Base-by-base conservation (phyloP, 2,329 filamentous ascomycete species). In the Penicillium sp. region DNA sequence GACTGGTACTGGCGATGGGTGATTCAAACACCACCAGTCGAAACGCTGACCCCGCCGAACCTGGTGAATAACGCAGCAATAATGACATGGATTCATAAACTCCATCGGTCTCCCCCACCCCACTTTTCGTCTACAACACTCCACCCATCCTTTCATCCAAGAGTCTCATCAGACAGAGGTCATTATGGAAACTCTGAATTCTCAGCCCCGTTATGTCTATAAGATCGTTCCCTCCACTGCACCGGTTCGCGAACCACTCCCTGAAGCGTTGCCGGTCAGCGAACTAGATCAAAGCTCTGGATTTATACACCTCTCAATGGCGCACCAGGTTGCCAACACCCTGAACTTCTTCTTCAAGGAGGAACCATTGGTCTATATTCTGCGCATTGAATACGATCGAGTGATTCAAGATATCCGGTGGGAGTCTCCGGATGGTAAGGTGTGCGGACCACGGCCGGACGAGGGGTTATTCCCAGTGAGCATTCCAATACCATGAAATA, bases 391-490 rank as follows among this genome's bases (percentile, higher is more conserved):
- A 9, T 65, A 62, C 41, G 44, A 45, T 2, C 29, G 39, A 6
- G 50, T 65, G 13, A 42, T 51, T 13, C 38, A 47, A 15, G 41
- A 62, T 37, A 54, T 65, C 29, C 53, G 53, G 3, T 67, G 63
- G 61, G 64, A 67, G 37, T 55, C 54, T 17, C 62, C 62, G 2
- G 62, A 66, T 39, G 60, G 51, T 4, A 59, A 54, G 27, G 58
- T 62, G 14, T 61, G 58, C 37, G 60, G 60, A 6, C 56, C 61
- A 28, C 52, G 64, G 32, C 59, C 59, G 8, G 53, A 51, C 11
- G 62, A 66, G 42, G 64, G 64, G 7, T 50, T 66, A 41, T 67
- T 67, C 44, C 64, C 64, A 14, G 62, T 65, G 47, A 50, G 61
- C 49, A 3, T 25, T 6, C 10, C 2, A 20, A 6, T 27, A 23